phyloP scores from a whole-genome alignment of 2,329 filamentous ascomycete species.

The Setomelanomma holmii region DNA sequence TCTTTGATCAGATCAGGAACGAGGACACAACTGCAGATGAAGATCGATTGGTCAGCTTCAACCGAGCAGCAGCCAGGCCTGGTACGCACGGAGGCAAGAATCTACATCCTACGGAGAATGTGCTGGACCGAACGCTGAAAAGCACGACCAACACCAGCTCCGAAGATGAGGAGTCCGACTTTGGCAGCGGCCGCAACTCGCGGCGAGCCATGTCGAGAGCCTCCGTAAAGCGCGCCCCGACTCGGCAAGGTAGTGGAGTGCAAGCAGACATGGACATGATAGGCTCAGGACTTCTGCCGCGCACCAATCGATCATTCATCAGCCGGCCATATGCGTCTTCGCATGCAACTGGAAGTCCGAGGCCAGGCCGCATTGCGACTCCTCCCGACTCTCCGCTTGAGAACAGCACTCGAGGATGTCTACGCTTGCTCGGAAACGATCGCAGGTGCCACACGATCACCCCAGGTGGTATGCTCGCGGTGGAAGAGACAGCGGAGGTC shows the following conservation, averaged over 20 bases:
- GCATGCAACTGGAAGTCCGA: slow-evolving; percentile 45
- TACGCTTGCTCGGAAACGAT: slow-evolving; percentile 63
- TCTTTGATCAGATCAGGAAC: slow-evolving; percentile 90
- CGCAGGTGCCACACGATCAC: slow-evolving; percentile 65
- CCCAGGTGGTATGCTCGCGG: slow-evolving; percentile 85
- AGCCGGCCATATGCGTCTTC: slow-evolving; percentile 46
- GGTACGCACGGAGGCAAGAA: slow-evolving; percentile 78
- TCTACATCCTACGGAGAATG: slow-evolving; percentile 88
- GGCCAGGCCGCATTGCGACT: slow-evolving; percentile 40
- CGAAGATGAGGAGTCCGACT: slow-evolving; percentile 46
- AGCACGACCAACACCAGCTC: slow-evolving; percentile 44
- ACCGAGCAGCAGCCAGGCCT: slow-evolving; percentile 65
- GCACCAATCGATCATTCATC: slow-evolving; percentile 40
- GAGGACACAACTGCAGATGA: slow-evolving; percentile 90
- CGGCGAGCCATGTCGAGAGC: slow-evolving; percentile 49
- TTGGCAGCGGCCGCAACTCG: slow-evolving; percentile 48
- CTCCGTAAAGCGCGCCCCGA: slow-evolving; percentile 48
- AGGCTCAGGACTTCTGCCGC: slow-evolving; percentile 39
- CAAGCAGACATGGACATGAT: slow-evolving; percentile 46
- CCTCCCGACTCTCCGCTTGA: slow-evolving; percentile 49
- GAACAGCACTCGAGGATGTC: slow-evolving; percentile 37
- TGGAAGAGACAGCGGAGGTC: slow-evolving; percentile 88
- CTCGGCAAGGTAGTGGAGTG: slow-evolving; percentile 50
- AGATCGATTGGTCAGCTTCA: slow-evolving; percentile 88
- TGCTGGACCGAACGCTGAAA: slow-evolving; percentile 67